phyloP scores from a whole-genome alignment of 306 rosid genomes.

The Quillaja saponaria region DNA sequence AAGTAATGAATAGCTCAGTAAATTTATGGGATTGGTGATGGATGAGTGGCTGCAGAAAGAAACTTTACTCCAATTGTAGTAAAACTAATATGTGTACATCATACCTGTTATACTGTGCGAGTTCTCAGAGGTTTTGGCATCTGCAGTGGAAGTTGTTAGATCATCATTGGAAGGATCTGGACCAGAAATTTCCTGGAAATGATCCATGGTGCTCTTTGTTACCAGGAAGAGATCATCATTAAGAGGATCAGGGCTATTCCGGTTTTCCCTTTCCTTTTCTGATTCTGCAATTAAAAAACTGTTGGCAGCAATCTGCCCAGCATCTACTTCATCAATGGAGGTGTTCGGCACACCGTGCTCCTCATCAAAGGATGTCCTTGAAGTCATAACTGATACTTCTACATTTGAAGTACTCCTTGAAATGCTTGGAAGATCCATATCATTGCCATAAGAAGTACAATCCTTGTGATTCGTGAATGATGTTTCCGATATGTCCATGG shows the following conservation, averaged over 20 bases:
- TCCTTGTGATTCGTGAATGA: slow-evolving; percentile 32
- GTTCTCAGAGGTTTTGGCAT: slow-evolving; percentile 41
- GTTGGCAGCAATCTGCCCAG: slow-evolving; percentile 32
- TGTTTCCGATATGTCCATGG: slow-evolving; percentile 37
- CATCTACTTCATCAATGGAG: slow-evolving; percentile 40
- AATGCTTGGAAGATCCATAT: slow-evolving; percentile 39
- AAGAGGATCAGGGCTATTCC: slow-evolving; percentile 28
- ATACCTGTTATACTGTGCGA: slow-evolving; percentile 56
- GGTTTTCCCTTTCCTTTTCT: slow-evolving; percentile 48
- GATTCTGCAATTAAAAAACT: slow-evolving; percentile 40
- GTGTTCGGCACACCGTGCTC: slow-evolving; percentile 34
- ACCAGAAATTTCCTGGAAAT: slow-evolving; percentile 42
- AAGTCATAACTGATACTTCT: slow-evolving; percentile 39
- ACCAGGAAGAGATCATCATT: slow-evolving; percentile 43
- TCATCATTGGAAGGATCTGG: slow-evolving; percentile 41
- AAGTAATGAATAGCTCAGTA: too few species aligned
- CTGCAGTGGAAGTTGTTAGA: slow-evolving; percentile 44
- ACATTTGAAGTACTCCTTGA: slow-evolving; percentile 36
- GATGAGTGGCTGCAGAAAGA: neutral
- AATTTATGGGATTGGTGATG: too few species aligned
- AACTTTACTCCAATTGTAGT: too few species aligned
- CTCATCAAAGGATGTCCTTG: slow-evolving; percentile 44
- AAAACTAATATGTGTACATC: neutral
- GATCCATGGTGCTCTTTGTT: slow-evolving; percentile 43
- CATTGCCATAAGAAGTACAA: slow-evolving; percentile 34